phyloP scores from a whole-genome alignment of 2,329 filamentous ascomycete species.

The Beauveria medogensis region DNA sequence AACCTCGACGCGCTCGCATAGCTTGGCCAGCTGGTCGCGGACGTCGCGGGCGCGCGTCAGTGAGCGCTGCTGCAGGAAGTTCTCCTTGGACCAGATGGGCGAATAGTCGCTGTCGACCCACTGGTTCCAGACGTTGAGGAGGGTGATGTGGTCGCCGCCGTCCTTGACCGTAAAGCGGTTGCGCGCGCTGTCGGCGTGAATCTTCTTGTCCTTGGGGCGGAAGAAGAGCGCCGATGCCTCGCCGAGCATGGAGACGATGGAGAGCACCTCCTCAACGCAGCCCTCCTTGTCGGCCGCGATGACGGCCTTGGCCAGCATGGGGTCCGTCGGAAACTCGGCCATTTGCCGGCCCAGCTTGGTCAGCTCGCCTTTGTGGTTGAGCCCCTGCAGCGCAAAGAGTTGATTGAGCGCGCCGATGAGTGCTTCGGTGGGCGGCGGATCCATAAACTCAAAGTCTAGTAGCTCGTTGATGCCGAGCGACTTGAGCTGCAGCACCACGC shows the following conservation, averaged over 20 bases:
- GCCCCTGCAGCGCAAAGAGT: conserved; percentile 79
- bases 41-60: conserved; percentile 84
- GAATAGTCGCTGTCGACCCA: conserved; percentile 91
- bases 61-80: conserved; percentile 88
- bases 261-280: conserved; percentile 89
- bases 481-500: conserved; percentile 78
- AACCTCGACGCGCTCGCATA: conserved; percentile 91
- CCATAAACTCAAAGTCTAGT: conserved; percentile 93
- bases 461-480: conserved; percentile 87
- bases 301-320: conserved; percentile 83
- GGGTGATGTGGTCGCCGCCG: conserved; percentile 80
- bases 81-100: conserved; percentile 81
- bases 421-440: conserved; percentile 81
- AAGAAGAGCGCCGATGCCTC: conserved; percentile 88
- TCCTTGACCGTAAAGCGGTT: conserved; percentile 84
- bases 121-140: conserved; percentile 91
- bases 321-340: conserved; percentile 90
- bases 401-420: conserved; percentile 84
- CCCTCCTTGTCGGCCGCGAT: conserved; percentile 81
- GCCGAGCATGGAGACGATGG: conserved; percentile 88
- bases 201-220: conserved; percentile 92
- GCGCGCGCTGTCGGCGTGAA: conserved; percentile 86
- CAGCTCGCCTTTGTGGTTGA: conserved; percentile 81
- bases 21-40: conserved; percentile 80
- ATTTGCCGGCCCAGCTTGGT: conserved; percentile 90